Percentiles rank a stretch among this genome's conserved stretches.
These are phyloP conservation scores for Eremothecium gossypii DNA, from an alignment of 1,139 yeast genomes.

Conservation along the genomic window DNA sequence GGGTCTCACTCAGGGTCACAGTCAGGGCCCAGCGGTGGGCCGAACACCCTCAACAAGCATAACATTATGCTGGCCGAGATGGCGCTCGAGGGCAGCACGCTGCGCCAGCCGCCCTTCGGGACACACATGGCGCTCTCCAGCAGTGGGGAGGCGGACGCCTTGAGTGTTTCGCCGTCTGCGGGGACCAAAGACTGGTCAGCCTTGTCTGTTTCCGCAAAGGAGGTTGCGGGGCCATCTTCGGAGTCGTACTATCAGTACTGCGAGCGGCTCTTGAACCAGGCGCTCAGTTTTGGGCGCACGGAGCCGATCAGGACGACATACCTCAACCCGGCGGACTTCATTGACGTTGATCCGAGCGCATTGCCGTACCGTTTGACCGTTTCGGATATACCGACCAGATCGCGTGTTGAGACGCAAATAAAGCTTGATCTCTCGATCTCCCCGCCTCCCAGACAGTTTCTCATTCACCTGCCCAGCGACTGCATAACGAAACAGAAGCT, in stretches of 20 bases:
- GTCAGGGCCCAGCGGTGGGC: not conserved
- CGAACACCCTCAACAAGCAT: not conserved
- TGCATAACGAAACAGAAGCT: slow-evolving; percentile 80
- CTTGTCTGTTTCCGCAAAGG: not conserved
- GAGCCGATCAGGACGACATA: slow-evolving; percentile 16
- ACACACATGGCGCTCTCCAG: not conserved
- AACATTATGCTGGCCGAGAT: not conserved
- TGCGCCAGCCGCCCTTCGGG: not conserved
- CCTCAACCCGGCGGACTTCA: slow-evolving; percentile 15
- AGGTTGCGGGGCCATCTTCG: not conserved
- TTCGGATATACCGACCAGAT: slow-evolving; percentile 59
- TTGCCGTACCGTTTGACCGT: slow-evolving; percentile 54
- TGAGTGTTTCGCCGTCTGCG: not conserved
- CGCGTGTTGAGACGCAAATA: slow-evolving; percentile 93
- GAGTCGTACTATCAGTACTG: slow-evolving; percentile 8
- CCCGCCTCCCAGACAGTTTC: slow-evolving; percentile 64
- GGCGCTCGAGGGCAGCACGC: not conserved
- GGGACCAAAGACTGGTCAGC: not conserved
- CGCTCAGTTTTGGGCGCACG: slow-evolving; percentile 22
- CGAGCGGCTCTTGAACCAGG: slow-evolving; percentile 13
- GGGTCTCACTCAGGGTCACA: not conserved
- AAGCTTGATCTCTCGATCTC: slow-evolving; percentile 57
- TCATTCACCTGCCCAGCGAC: slow-evolving; percentile 76
- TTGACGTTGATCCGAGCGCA: slow-evolving; percentile 27
- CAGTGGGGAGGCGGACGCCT: not conserved